phyloP scores from a whole-genome alignment of 495 filamentous ascomycete genomes.

The Sordaria brevicollis region DNA sequence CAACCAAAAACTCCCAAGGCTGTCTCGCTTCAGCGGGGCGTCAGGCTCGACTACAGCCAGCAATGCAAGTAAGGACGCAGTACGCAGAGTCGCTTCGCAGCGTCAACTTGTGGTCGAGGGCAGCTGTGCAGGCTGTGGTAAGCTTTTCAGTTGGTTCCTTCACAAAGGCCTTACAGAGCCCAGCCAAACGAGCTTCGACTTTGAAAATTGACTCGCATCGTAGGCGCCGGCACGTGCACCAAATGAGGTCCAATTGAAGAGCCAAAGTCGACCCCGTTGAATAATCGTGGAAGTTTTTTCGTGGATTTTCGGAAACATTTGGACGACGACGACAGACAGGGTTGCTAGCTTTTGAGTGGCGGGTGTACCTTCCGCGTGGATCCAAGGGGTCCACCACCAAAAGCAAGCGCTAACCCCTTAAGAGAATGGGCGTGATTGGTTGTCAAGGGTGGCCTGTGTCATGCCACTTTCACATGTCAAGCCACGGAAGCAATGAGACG shows the following conservation, averaged over 20 bases:
- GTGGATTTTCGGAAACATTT: neutral
- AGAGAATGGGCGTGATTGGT: neutral
- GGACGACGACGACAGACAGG: neutral
- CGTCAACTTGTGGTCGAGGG: neutral
- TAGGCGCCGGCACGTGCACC: neutral
- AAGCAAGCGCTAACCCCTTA: neutral
- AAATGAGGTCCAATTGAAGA: neutral
- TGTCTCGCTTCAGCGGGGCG: neutral
- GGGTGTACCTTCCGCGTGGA: neutral
- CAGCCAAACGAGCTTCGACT: neutral
- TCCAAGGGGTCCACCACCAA: neutral
- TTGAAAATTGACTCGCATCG: neutral
- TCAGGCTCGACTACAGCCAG: neutral
- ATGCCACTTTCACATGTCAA: neutral
- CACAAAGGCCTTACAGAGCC: neutral
- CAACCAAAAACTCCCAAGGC: neutral
- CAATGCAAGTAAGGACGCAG: neutral
- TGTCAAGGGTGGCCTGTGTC: neutral
- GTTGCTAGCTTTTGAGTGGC: neutral
- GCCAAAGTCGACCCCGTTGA: neutral
- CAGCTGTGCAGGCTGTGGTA: neutral
- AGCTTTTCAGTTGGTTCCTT: neutral
- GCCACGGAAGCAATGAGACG: neutral
- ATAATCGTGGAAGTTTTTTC: neutral
- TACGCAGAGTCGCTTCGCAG: neutral